These are phyloP conservation scores for Psilocybe mexicana DNA, from an alignment of 1,284 basidiomycete species.

Conservation along the genomic window DNA sequence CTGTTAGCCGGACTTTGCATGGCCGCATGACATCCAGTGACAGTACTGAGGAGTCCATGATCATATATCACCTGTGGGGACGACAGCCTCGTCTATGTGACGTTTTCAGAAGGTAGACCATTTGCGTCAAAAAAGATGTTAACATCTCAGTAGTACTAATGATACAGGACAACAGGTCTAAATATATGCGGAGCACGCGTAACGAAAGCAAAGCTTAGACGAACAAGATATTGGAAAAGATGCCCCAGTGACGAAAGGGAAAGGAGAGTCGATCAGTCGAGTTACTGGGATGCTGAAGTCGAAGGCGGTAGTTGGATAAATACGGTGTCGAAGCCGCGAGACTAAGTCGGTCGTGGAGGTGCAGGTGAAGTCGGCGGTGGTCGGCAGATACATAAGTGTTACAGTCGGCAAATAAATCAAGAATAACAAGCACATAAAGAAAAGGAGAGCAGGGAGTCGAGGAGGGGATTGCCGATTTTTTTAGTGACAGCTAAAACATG, in stretches of 20 bases:
- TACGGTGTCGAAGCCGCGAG: slow-evolving; percentile 2
- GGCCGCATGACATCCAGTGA: too few species aligned
- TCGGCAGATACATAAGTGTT: slow-evolving; percentile 12
- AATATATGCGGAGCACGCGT: slow-evolving; percentile 17
- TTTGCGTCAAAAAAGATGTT: slow-evolving; percentile 3
- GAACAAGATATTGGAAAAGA: slow-evolving; percentile 14
- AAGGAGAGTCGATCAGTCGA: slow-evolving; percentile 1
- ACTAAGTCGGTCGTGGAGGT: slow-evolving; percentile 10
- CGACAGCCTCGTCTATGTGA: too few species aligned
- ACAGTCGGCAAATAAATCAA: slow-evolving; percentile 24
- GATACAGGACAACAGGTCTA: slow-evolving; percentile 19
- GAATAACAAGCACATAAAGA: slow-evolving; percentile 26
- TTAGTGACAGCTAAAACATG: slow-evolving; percentile 13
- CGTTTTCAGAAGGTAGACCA: neutral
- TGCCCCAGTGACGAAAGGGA: neutral
- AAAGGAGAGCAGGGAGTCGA: slow-evolving; percentile 19
- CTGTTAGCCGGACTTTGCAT: too few species aligned
- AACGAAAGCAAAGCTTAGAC: slow-evolving; percentile 10
- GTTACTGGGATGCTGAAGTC: slow-evolving; percentile 7
- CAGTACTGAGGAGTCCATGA: too few species aligned
- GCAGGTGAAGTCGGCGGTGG: slow-evolving; percentile 4
- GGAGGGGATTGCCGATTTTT: slow-evolving; percentile 7
- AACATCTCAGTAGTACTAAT: slow-evolving; percentile 14
- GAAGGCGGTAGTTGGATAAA: slow-evolving; percentile 14
- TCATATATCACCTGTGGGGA: too few species aligned